Base-by-base conservation (phyloP, 768 basidiomycete species). In the Russula compacta region DNA sequence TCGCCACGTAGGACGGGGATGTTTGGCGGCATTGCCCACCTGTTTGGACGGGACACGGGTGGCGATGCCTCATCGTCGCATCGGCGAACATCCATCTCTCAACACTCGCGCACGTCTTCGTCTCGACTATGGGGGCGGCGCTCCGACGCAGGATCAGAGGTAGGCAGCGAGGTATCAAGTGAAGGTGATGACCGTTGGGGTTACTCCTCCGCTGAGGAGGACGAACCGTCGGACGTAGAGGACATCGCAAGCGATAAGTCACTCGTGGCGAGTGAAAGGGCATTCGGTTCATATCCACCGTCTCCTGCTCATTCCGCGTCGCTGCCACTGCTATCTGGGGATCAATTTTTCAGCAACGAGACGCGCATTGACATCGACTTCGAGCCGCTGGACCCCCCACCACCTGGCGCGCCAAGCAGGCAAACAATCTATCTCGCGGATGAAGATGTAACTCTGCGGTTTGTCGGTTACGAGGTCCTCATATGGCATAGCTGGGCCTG, bases 401-500 rank as follows among this genome's bases (percentile, higher is more conserved):
- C 90, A 17, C 79, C 81, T 24, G 92, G 92, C 4, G 85, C 87
- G 21, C 89, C 91, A 8, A 92, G 87, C 69, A 78, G 91, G 59
- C 97, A 99, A 73, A 86, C 84, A 0, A 78, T 98, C 17, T 83
- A 91, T 67, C 79, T 98, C 15, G 77, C 84, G 3, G 95, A 98
- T 67, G 97, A 99, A 71, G 97, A 98, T 69, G 82, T 80, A 51
- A 88, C 86, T 17, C 78, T 98, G 53, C 85, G 92, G 11, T 87
- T 99, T 68, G 79, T 93, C 32, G 94, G 95, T 7, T 93, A 91
- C 66, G 85, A 92, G 67, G 78, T 83, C 2, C 75, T 86, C 33
- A 69, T 67, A 6, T 83, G 83, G 81, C 82, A 84, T 56, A 75
- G 79, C 44, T 77, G 78, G 73, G 64, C 85, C 3, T 99, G 97